Evolutionary conservation across 179 eudicot species (phyloP).

Genomic region (Nepenthes alata): DNA sequence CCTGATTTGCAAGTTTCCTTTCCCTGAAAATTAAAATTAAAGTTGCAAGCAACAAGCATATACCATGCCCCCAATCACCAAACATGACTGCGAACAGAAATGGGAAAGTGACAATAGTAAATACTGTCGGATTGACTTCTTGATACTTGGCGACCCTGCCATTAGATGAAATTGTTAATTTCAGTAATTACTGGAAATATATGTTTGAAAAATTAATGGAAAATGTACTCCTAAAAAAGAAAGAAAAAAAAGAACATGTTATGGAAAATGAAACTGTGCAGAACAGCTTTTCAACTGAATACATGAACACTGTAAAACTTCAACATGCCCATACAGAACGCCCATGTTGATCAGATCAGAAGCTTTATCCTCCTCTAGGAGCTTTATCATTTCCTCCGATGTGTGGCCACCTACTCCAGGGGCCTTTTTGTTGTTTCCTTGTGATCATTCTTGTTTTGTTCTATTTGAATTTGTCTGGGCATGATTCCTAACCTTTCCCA

Average conservation of each 20-base stretch:
- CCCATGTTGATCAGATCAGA: too few relatives aligned
- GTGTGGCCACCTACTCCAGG: too few relatives aligned
- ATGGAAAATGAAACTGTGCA: neutral
- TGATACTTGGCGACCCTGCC: constrained; percentile 69
- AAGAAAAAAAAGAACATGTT: neutral
- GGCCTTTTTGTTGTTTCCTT: too few relatives aligned
- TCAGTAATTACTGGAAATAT: neutral
- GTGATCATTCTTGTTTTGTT: too few relatives aligned
- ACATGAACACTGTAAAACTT: neutral
- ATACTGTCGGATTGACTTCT: constrained; percentile 66
- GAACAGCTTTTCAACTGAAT: neutral
- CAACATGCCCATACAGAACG: too few relatives aligned
- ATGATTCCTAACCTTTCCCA: too few relatives aligned
- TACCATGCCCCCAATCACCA: constrained; percentile 79
- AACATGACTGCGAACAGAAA: constrained; percentile 76
- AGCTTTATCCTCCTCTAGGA: too few relatives aligned
- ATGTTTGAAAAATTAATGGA: neutral
- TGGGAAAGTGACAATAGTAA: constrained; percentile 54
- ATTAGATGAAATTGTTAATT: constrained; percentile 2
- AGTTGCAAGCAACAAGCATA: constrained; percentile 54
- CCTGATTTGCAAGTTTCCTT: constrained; percentile 53
- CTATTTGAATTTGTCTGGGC: too few relatives aligned
- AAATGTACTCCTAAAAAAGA: neutral
- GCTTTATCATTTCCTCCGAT: too few relatives aligned
- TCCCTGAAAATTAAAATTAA: constrained; percentile 37